Percentiles rank a stretch among this genome's conserved stretches.
phyloP scores from a whole-genome alignment of 1,284 basidiomycete genomes.

The Heterobasidion annosum region DNA sequence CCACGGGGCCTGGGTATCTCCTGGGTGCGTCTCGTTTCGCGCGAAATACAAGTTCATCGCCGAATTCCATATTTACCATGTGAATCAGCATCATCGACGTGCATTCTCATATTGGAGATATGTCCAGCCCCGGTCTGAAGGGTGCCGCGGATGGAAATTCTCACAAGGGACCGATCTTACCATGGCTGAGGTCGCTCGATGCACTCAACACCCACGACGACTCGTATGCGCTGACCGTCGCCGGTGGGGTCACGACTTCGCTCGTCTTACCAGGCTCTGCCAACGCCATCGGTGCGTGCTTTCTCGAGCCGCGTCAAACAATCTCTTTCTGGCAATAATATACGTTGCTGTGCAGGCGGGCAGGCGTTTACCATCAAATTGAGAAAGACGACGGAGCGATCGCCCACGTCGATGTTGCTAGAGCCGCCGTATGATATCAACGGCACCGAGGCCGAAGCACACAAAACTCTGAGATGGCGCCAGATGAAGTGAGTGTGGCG shows the following conservation, averaged over 20 bases:
- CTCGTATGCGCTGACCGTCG: conserved; percentile 27
- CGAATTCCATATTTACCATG: conserved; percentile 3
- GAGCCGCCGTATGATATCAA: conserved; percentile 34
- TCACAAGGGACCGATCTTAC: conserved; percentile 44
- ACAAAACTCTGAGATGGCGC: conserved; percentile 25
- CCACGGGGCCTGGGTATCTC: conserved; percentile 58
- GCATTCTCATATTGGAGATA: not conserved
- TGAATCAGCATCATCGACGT: conserved; percentile 24
- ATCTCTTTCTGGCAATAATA: not conserved
- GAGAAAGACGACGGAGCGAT: conserved; percentile 32
- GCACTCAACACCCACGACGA: conserved; percentile 42
- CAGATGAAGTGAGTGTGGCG: conserved; percentile 30
- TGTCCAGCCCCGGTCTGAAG: conserved; percentile 9
- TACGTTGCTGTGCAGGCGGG: conserved; percentile 18
- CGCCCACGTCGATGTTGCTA: conserved; percentile 34
- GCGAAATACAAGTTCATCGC: not conserved
- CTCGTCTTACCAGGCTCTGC: conserved; percentile 39
- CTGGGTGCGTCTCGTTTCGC: conserved; percentile 31
- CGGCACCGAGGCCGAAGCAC: conserved; percentile 17
- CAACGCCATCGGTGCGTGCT: conserved; percentile 46
- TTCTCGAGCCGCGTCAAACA: not conserved
- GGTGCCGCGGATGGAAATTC: conserved; percentile 50
- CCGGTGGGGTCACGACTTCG: conserved; percentile 40
- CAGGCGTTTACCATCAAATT: conserved; percentile 45
- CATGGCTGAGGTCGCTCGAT: conserved; percentile 42